A percentile compares a stretch with the other conserved stretches of the same genome.
These are phyloP conservation scores for Chloropicon primus DNA, from an alignment of 139 green algal genomes.

Conservation along the genomic window DNA sequence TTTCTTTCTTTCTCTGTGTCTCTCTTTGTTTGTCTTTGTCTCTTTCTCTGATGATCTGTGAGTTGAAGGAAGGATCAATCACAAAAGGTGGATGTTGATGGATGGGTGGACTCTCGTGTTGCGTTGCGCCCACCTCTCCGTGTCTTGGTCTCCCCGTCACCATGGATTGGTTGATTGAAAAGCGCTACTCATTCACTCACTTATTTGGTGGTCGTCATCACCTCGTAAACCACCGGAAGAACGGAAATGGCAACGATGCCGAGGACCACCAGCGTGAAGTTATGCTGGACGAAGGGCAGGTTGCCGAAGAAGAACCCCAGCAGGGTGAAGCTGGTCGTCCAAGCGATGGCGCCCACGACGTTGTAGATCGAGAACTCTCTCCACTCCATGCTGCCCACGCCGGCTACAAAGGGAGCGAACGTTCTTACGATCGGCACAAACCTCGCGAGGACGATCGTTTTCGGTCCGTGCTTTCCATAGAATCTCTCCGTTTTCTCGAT, in stretches of 20 bases:
- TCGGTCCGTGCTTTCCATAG: slow-evolving; percentile 50
- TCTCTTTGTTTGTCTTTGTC: too few relatives aligned
- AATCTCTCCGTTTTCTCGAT: slow-evolving; percentile 68
- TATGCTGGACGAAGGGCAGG: slow-evolving; percentile 73
- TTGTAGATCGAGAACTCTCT: slow-evolving; percentile 52
- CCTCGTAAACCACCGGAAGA: slow-evolving; percentile 56
- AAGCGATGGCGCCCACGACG: slow-evolving; percentile 66
- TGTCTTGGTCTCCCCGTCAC: too few relatives aligned
- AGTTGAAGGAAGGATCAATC: too few relatives aligned
- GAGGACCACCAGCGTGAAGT: slow-evolving; percentile 79
- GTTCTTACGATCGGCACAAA: slow-evolving; percentile 89
- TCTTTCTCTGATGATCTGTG: too few relatives aligned
- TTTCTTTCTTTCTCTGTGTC: too few relatives aligned
- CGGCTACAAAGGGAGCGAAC: slow-evolving; percentile 85
- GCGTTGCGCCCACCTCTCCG: too few relatives aligned
- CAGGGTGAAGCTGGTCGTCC: slow-evolving; percentile 52
- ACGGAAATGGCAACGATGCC: slow-evolving; percentile 68
- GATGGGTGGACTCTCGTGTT: too few relatives aligned
- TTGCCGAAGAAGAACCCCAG: slow-evolving; percentile 77
- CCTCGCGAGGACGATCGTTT: slow-evolving; percentile 75
- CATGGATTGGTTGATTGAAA: too few relatives aligned
- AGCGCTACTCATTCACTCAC: too few relatives aligned
- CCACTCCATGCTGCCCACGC: slow-evolving; percentile 68
- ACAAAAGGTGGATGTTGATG: too few relatives aligned
- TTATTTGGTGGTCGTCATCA: too few relatives aligned